A percentile compares a stretch with the other conserved stretches of the same genome.
Evolutionary conservation across 495 filamentous ascomycete species (phyloP).

Genomic region (Penicillium riverlandense): DNA sequence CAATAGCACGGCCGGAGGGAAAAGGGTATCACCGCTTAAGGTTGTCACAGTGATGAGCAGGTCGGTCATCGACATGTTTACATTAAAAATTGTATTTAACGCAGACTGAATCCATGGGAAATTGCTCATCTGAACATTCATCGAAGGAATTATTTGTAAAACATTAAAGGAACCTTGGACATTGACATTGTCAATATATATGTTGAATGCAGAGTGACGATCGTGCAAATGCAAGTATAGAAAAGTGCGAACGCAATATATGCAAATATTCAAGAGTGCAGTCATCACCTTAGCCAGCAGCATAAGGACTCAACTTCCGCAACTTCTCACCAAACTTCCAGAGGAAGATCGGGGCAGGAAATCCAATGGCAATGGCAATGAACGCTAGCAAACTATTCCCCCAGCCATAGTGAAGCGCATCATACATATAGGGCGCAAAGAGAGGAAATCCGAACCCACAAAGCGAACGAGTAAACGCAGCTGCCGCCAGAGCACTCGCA

Average conservation of each 20-base stretch:
- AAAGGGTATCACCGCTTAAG: slow-evolving; percentile 9
- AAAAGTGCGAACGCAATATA: too few species aligned
- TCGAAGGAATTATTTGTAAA: too few species aligned
- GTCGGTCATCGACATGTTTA: not conserved
- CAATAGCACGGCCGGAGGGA: slow-evolving; percentile 11
- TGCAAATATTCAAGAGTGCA: too few species aligned
- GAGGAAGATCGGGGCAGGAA: slow-evolving; percentile 54
- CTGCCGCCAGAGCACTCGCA: slow-evolving; percentile 63
- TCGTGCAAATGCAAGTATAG: too few species aligned
- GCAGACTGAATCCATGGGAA: too few species aligned
- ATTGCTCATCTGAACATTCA: too few species aligned
- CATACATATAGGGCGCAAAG: slow-evolving; percentile 62
- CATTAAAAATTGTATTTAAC: not conserved
- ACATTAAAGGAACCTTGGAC: too few species aligned
- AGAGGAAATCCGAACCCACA: slow-evolving; percentile 73
- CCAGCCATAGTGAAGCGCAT: slow-evolving; percentile 52
- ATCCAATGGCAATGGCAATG: slow-evolving; percentile 43
- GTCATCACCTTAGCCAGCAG: slow-evolving; percentile 40
- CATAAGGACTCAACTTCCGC: slow-evolving; percentile 59
- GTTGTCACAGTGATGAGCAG: not conserved
- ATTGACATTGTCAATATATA: too few species aligned
- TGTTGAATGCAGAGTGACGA: too few species aligned
- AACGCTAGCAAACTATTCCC: slow-evolving; percentile 57
- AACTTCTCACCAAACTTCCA: slow-evolving; percentile 52
- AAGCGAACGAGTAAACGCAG: slow-evolving; percentile 56